These are phyloP conservation scores for Thelephora ganbajun DNA, from an alignment of 768 basidiomycete species.

Conservation along the genomic window DNA sequence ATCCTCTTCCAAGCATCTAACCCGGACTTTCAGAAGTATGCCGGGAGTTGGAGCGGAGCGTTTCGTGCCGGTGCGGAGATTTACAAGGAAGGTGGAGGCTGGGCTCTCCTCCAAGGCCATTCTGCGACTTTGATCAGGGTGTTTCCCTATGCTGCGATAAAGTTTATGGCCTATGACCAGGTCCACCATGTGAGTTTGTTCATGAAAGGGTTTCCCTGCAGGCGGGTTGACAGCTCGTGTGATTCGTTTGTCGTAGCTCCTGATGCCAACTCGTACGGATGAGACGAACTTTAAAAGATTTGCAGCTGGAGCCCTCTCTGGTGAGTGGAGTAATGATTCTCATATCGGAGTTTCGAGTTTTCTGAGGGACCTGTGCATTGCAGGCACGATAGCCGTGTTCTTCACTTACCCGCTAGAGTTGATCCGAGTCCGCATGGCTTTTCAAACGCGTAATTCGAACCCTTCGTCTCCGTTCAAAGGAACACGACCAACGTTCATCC, in stretches of 20 bases:
- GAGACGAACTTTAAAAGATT: conserved; percentile 77
- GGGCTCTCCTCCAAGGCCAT: conserved; percentile 90
- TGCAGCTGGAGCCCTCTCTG: conserved; percentile 76
- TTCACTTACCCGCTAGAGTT: conserved; percentile 94
- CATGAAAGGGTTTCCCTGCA: not conserved
- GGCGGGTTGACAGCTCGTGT: not conserved
- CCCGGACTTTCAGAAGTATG: conserved; percentile 86
- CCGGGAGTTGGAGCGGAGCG: conserved; percentile 82
- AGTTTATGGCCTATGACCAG: conserved; percentile 94
- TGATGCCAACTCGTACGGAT: conserved; percentile 72
- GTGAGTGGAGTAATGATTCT: conserved; percentile 26
- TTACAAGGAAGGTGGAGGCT: conserved; percentile 47
- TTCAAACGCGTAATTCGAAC: conserved; percentile 35
- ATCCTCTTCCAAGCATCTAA: conserved; percentile 97
- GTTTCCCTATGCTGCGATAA: conserved; percentile 94
- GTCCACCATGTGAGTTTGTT: conserved; percentile 47
- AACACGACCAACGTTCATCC: conserved; percentile 34
- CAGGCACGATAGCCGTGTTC: conserved; percentile 76
- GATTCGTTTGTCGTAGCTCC: conserved; percentile 30
- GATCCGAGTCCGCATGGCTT: conserved; percentile 92
- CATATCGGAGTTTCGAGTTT: not conserved
- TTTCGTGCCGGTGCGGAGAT: conserved; percentile 66
- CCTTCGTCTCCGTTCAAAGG: not conserved
- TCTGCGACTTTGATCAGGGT: conserved; percentile 88
- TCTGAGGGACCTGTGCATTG: too few relatives aligned